Percentiles rank a stretch among this genome's conserved stretches.
Conservation (phyloP, 805 yeast genomes). For the Cyberlindnera maritima region DNA sequence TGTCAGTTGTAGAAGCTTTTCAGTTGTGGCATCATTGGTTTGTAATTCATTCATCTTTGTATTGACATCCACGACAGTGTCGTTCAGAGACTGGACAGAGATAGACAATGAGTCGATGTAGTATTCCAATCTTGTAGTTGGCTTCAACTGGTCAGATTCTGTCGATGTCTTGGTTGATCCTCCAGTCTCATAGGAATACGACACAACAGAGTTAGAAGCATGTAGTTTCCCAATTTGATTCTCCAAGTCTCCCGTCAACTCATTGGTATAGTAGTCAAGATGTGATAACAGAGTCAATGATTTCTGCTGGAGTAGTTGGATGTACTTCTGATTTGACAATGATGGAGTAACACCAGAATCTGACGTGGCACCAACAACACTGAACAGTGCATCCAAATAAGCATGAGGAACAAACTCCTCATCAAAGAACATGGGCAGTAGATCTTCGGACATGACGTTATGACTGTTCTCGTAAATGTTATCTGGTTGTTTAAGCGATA, state of each 20-base stretch:
- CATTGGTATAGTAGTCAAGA: slow-evolving; percentile 60
- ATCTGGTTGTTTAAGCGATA: too few relatives aligned
- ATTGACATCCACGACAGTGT: slow-evolving; percentile 36
- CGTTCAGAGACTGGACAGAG: slow-evolving; percentile 53
- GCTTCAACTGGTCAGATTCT: slow-evolving; percentile 30
- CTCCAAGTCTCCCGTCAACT: slow-evolving; percentile 53
- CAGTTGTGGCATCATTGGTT: slow-evolving; percentile 28
- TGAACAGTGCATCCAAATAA: slow-evolving; percentile 59
- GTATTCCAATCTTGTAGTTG: slow-evolving; percentile 61
- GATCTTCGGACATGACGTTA: slow-evolving; percentile 30
- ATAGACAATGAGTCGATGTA: slow-evolving; percentile 59
- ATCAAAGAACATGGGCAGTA: slow-evolving; percentile 67
- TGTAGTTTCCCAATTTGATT: slow-evolving; percentile 46
- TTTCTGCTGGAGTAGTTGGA: slow-evolving; percentile 41
- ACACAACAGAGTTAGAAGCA: slow-evolving; percentile 48
- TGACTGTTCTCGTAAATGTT: too few relatives aligned
- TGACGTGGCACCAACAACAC: slow-evolving; percentile 14
- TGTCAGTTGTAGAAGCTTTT: slow-evolving; percentile 43
- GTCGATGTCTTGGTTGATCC: neutral
- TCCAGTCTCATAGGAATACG: slow-evolving; percentile 33
- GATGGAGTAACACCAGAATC: slow-evolving; percentile 26
- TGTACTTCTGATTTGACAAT: slow-evolving; percentile 27
- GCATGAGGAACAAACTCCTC: slow-evolving; percentile 61
- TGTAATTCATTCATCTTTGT: slow-evolving; percentile 30
- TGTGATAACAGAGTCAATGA: slow-evolving; percentile 54